These are phyloP conservation scores for Radiomyces spectabilis DNA, from an alignment of 192 early-diverging fungal species.

Conservation along the genomic window DNA sequence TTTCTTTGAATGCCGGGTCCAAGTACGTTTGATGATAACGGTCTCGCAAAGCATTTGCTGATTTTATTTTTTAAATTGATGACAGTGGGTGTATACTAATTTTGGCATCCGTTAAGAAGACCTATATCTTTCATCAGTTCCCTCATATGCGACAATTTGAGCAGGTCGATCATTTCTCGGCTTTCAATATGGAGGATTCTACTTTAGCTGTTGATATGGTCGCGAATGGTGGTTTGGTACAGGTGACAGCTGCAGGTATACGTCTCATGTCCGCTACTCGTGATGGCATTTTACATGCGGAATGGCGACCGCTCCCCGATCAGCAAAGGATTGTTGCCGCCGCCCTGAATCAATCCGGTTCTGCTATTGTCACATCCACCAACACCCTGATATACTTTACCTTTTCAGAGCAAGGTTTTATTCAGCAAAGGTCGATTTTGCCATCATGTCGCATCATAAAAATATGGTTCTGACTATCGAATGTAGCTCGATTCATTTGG, in stretches of 20 bases:
- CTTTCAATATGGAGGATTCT: constrained; percentile 17
- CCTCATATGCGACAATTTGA: constrained; percentile 33
- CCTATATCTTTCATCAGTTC: constrained; percentile 44
- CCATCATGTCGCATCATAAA: neutral
- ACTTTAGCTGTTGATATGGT: constrained; percentile 41
- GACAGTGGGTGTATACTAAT: too few relatives aligned
- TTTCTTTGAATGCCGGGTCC: constrained; percentile 34
- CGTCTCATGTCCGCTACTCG: constrained; percentile 32
- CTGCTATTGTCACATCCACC: constrained; percentile 43
- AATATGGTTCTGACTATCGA: too few relatives aligned
- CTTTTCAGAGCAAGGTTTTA: too few relatives aligned
- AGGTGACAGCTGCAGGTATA: constrained; percentile 49
- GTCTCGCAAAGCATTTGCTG: too few relatives aligned
- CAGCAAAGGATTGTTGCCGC: constrained; percentile 50
- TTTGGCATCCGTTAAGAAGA: constrained; percentile 58
- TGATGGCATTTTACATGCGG: constrained; percentile 23
- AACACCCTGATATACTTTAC: too few relatives aligned
- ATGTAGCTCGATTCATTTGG: too few relatives aligned
- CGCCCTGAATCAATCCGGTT: constrained; percentile 42
- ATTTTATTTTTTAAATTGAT: too few relatives aligned
- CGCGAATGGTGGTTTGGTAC: constrained; percentile 38
- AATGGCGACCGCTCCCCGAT: constrained; percentile 41
- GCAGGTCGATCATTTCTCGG: constrained; percentile 35
- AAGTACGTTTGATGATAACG: constrained; percentile 27
- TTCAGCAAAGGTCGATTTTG: constrained; percentile 56